Evolutionary conservation across 2,329 filamentous ascomycete species (phyloP), one percentile per base, ranked within the genome.

Genomic region (Podosphaera fusca): DNA sequence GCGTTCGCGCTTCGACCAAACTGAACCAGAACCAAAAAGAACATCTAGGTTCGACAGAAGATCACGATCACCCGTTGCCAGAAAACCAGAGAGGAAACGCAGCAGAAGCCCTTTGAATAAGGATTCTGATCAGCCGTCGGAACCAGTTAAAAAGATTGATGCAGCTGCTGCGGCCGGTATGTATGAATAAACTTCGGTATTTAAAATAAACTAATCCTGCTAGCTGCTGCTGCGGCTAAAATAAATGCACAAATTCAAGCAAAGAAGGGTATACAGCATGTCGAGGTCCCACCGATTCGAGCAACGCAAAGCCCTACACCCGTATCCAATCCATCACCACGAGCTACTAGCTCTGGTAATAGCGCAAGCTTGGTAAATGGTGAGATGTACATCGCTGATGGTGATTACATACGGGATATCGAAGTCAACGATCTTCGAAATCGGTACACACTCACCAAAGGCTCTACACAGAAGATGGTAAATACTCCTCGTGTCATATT

Each of bases 391-490:
- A 85, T 94, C 64, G 85, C 89, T 60, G 92, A 96, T 69, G 92
- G 92, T 65, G 92, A 98, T 72, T 96, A 86, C 70, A 96, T 98
- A 72, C 92, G 94, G 71, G 92, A 98, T 68, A 95, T 98, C 67
- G 92, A 96, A 74, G 87, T 98, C 74, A 98, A 98, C 71, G 90
- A 96, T 71, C 73, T 96, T 67, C 84, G 90, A 62, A 98, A 96
- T 70, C 86, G 90, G 65, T 98, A 98, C 71, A 84, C 89, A 70
- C 78, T 98, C 73, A 98, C 90, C 62, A 96, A 95, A 75, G 88
- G 89, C 67, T 85, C 87, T 66, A 95, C 88, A 63, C 92, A 96
- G 77, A 94, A 95, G 80, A 95, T 92, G 90, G 92, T 98, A 95
- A 94, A 84, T 89, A 83, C 72, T 72, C 78, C 79, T 77, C 77